phyloP scores from a whole-genome alignment of 257 asterid species.

The Eucommia ulmoides region DNA sequence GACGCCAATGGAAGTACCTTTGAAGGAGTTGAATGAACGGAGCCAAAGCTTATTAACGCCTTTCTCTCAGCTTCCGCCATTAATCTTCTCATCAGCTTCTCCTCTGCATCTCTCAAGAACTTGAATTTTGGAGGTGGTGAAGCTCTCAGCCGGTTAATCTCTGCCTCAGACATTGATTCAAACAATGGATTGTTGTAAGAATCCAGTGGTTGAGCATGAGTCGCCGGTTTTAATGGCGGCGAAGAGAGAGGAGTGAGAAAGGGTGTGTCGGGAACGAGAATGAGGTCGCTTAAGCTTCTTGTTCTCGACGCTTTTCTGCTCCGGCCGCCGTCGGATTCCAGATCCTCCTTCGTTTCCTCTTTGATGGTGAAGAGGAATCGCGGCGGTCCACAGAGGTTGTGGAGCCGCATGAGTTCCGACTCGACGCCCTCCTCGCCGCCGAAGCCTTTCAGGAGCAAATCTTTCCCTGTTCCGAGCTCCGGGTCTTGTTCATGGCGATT shows the following conservation, averaged over 20 bases:
- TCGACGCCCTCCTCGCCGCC: constrained; percentile 61
- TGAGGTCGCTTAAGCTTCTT: constrained; percentile 58
- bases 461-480: constrained; percentile 36
- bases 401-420: constrained; percentile 64
- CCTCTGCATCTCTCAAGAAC: constrained; percentile 94
- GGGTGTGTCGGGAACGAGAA: constrained; percentile 28
- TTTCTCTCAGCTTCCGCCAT: constrained; percentile 39
- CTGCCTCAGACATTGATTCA: constrained; percentile 56
- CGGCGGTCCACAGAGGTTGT: constrained; percentile 89
- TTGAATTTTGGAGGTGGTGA: constrained; percentile 94
- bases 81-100: constrained; percentile 48
- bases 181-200: constrained; percentile 65
- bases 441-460: constrained; percentile 21
- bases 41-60: constrained; percentile 10
- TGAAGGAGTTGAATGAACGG: constrained; percentile 24
- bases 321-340: constrained; percentile 45
- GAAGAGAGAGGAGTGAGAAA: constrained; percentile 54
- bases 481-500: constrained; percentile 27
- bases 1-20: constrained; percentile 60
- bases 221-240: constrained; percentile 49
- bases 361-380: constrained; percentile 83
- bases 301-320: constrained; percentile 61
- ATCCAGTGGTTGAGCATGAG: constrained; percentile 24
- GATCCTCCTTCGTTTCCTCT: constrained; percentile 83
- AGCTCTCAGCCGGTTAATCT: constrained; percentile 42